phyloP scores from a whole-genome alignment of 2,329 filamentous ascomycete species.

The Paracamarosporium sp. region DNA sequence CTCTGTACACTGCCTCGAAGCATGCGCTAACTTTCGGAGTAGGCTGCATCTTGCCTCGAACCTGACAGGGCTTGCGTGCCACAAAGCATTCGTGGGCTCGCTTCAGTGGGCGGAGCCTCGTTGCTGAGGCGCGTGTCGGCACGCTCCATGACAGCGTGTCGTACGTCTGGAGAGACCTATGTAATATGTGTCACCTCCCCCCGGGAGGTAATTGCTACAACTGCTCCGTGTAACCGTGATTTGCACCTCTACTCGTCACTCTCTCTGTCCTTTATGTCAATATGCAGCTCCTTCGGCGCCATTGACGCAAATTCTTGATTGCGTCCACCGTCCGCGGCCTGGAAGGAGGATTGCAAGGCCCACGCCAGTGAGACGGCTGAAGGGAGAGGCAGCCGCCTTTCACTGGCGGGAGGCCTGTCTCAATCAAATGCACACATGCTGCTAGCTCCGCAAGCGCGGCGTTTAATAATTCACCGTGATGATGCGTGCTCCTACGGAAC shows the following conservation, averaged over 20 bases:
- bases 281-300: constrained; percentile 20
- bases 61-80: constrained; percentile 5
- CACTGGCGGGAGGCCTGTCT: constrained; percentile 20
- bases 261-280: constrained; percentile 24
- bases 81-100: constrained; percentile 21
- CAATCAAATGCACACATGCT: constrained; percentile 36
- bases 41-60: constrained; percentile 6
- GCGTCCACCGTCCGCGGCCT: constrained; percentile 19
- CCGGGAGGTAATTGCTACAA: constrained; percentile 20
- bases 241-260: constrained; percentile 21
- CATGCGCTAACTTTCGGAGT: constrained; percentile 15
- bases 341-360: constrained; percentile 18
- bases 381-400: constrained; percentile 27
- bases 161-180: constrained; percentile 10
- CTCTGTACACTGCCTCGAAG: not conserved
- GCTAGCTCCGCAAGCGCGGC: constrained; percentile 9
- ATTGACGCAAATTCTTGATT: constrained; percentile 19
- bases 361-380: constrained; percentile 24
- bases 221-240: constrained; percentile 28
- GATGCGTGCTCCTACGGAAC: constrained; percentile 18
- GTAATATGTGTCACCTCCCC: constrained; percentile 16
- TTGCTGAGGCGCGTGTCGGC: not conserved
- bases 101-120: not conserved
- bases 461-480: constrained; percentile 23
- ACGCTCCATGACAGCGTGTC: constrained; percentile 2